These are phyloP conservation scores for Pezicula neosporulosa DNA, from an alignment of 2,329 filamentous ascomycete species.

Conservation along the genomic window DNA sequence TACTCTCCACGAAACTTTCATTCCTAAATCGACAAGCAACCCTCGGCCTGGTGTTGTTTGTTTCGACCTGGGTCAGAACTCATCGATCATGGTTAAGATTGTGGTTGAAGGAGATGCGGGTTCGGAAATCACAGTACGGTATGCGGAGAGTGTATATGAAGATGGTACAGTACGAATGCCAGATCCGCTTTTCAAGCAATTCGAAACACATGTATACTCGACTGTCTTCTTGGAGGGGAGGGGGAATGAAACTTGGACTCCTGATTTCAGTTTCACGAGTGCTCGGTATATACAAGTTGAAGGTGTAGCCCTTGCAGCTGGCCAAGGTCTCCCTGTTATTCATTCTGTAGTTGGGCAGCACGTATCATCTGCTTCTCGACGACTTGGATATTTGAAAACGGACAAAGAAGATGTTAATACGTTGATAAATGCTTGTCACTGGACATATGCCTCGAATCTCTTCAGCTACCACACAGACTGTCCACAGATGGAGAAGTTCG, in stretches of 20 bases:
- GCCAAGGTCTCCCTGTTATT: conserved; percentile 28
- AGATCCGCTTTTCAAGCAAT: conserved; percentile 34
- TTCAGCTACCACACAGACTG: conserved; percentile 46
- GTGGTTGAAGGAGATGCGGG: conserved; percentile 21
- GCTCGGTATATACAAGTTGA: conserved; percentile 39
- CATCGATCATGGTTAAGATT: conserved; percentile 30
- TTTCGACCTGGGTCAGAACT: conserved; percentile 31
- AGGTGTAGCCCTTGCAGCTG: conserved; percentile 26
- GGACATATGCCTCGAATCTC: conserved; percentile 39
- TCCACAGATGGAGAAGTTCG: conserved; percentile 44
- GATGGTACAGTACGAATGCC: conserved; percentile 36
- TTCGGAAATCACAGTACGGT: conserved; percentile 27
- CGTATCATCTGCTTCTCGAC: conserved; percentile 34
- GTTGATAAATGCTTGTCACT: conserved; percentile 40
- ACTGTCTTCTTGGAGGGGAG: conserved; percentile 31
- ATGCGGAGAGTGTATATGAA: conserved; percentile 27
- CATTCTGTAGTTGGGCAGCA: conserved; percentile 33
- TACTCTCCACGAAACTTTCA: conserved; percentile 31
- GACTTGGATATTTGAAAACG: conserved; percentile 29
- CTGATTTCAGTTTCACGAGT: conserved; percentile 39
- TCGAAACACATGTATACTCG: conserved; percentile 35
- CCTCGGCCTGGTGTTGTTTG: conserved; percentile 22
- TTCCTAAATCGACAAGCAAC: conserved; percentile 21
- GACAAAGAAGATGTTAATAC: conserved; percentile 36
- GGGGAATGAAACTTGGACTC: conserved; percentile 31